A percentile compares a stretch with the other conserved stretches of the same genome.
phyloP scores from a whole-genome alignment of 2,329 filamentous ascomycete genomes.

The Didymella pinodella region DNA sequence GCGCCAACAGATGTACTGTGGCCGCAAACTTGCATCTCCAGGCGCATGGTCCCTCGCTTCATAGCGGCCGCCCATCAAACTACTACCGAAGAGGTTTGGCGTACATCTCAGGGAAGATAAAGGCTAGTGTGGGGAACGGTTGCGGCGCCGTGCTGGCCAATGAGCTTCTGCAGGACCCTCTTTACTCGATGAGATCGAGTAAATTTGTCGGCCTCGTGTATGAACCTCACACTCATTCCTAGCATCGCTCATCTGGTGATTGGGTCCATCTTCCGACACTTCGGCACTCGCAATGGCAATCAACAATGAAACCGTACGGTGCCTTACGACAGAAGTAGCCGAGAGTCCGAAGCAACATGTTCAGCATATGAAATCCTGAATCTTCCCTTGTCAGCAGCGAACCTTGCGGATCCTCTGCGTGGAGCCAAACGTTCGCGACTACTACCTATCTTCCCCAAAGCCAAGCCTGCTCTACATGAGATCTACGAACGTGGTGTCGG shows the following conservation, averaged over 20 bases:
- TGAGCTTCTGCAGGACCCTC: constrained; percentile 22
- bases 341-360: background rate
- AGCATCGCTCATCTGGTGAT: constrained; percentile 10
- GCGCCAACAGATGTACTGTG: constrained; percentile 15
- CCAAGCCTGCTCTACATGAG: background rate
- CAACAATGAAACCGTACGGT: background rate
- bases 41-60: constrained; percentile 23
- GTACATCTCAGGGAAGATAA: constrained; percentile 30
- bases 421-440: background rate
- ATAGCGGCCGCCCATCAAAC: constrained; percentile 7
- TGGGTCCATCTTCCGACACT: constrained; percentile 6
- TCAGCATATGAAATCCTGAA: background rate
- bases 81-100: constrained; percentile 22
- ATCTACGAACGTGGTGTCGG: background rate
- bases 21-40: constrained; percentile 25
- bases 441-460: background rate
- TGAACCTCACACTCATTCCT: constrained; percentile 20
- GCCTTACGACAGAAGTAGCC: background rate
- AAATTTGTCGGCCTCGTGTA: constrained; percentile 29
- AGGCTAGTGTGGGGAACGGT: constrained; percentile 34
- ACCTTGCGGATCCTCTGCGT: background rate
- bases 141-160: constrained; percentile 23
- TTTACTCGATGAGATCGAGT: constrained; percentile 45
- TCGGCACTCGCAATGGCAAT: constrained; percentile 8
- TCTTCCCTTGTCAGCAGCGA: background rate